Base-by-base conservation (phyloP, 768 basidiomycete species). In the Hortiboletus flavorubellus region DNA sequence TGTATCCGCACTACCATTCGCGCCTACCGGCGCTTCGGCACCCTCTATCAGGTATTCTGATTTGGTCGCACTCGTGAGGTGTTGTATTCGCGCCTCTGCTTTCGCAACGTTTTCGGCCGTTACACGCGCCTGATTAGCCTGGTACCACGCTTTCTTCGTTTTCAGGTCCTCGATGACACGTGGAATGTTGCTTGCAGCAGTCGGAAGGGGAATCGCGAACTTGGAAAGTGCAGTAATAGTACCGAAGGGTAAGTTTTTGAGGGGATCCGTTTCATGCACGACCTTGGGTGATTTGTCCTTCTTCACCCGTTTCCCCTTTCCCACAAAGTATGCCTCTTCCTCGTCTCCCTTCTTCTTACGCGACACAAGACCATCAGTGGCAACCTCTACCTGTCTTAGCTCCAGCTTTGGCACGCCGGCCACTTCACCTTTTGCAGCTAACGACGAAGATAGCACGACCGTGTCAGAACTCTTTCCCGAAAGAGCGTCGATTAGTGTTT, bases 311-410 rank as follows among this genome's bases (percentile, higher is more conserved):
- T 73, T 78, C 46, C 79, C 78, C 70, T 89, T 92, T 16, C 83
- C 89, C 16, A 84, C 81, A 70, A 93, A 94, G 71, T 93, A 91
- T 5, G 84, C 64, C 52, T 91, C 85, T 43, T 94, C 88, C 29
- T 89, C 89, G 43, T 89, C 89, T 33, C 84, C 88, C 77, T 98
- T 98, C 82, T 99, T 99, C 79, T 96, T 98, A 64, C 87, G 79
- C 21, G 74, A 77, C 26, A 95, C 79, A 54, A 87, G 71, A 35
- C 88, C 91, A 49, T 87, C 85, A 34, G 72, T 72, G 15, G 75
- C 76, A 26, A 74, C 78, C 34, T 94, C 93, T 30, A 98, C 93
- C 68, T 92, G 81, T 53, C 97, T 80, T 46, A 91, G 72, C 57
- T 98, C 93, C 33, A 94, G 79, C 69, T 91, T 86, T 5, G 91